Evolutionary conservation across 345 rosid species (phyloP).

Genomic region (Diplotaxis tenuifolia): DNA sequence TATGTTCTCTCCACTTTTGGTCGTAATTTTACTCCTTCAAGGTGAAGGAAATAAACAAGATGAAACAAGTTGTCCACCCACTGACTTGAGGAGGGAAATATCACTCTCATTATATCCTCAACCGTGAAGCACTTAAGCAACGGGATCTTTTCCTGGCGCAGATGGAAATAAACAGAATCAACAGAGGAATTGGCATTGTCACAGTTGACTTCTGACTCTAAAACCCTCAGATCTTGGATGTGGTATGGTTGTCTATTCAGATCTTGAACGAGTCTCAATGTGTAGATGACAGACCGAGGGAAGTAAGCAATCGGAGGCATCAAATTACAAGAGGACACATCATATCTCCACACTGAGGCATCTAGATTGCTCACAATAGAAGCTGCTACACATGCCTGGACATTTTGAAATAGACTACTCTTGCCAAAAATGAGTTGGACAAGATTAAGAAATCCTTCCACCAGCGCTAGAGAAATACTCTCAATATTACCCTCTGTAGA

Average conservation of each 20-base stretch:
- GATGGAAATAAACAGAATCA: conserved; percentile 51
- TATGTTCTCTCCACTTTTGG: conserved; percentile 65
- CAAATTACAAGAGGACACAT: conserved; percentile 46
- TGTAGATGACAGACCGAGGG: conserved; percentile 64
- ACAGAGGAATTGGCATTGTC: conserved; percentile 32
- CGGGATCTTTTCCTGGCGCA: conserved; percentile 55
- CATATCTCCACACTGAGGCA: conserved; percentile 70
- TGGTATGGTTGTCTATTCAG: conserved; percentile 56
- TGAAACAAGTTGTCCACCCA: conserved; percentile 83
- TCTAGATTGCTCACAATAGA: conserved; percentile 68
- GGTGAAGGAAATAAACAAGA: conserved; percentile 64
- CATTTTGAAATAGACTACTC: conserved; percentile 55
- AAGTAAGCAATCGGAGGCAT: conserved; percentile 71
- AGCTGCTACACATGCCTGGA: conserved; percentile 68
- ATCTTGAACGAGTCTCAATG: conserved; percentile 69
- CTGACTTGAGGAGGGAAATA: conserved; percentile 68
- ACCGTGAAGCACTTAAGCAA: conserved; percentile 55
- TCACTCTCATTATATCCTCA: conserved; percentile 62
- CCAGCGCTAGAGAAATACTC: conserved; percentile 55
- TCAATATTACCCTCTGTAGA: conserved; percentile 71
- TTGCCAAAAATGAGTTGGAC: conserved; percentile 66
- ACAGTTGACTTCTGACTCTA: conserved; percentile 40
- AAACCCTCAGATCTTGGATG: conserved; percentile 50
- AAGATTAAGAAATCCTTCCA: conserved; percentile 86
- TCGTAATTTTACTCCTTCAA: conserved; percentile 72